Evolutionary conservation across 768 basidiomycete species (phyloP).

Genomic region (Tephrocybe rancida): DNA sequence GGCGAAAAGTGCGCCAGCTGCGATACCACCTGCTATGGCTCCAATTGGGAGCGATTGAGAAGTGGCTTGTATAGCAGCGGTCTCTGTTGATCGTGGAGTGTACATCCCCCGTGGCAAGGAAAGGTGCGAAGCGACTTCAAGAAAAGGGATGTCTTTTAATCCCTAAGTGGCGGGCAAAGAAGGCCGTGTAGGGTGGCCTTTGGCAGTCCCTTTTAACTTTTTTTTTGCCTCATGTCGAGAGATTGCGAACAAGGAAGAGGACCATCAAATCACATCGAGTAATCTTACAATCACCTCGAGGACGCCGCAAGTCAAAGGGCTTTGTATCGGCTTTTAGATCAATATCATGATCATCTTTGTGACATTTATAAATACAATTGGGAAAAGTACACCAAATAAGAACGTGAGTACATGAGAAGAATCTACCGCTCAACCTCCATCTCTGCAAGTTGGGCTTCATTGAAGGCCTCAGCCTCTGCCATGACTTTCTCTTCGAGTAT

Average conservation of each 20-base stretch:
- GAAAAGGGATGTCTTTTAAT: background rate
- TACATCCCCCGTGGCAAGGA: conserved; percentile 9
- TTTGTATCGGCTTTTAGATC: background rate
- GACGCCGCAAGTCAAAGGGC: conserved; percentile 5
- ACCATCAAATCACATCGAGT: conserved; percentile 2
- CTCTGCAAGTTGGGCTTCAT: conserved; percentile 73
- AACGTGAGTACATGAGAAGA: conserved; percentile 10
- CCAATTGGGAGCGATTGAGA: conserved; percentile 40
- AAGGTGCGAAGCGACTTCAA: background rate
- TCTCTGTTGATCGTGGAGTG: conserved; percentile 11
- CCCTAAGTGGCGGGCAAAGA: conserved; percentile 3
- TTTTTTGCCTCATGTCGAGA: conserved; percentile 14
- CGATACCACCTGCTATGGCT: conserved; percentile 52
- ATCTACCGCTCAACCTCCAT: conserved; percentile 45
- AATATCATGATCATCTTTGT: conserved; percentile 5
- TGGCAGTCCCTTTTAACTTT: background rate
- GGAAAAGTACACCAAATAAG: conserved; percentile 17
- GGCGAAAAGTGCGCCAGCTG: conserved; percentile 49
- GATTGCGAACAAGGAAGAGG: conserved; percentile 1
- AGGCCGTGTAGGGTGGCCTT: conserved; percentile 7
- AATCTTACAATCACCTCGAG: conserved; percentile 9
- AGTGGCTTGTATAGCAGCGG: conserved; percentile 5
- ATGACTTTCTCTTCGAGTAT: conserved; percentile 85
- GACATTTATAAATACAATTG: conserved; percentile 16
- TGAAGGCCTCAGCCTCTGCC: conserved; percentile 80